Evolutionary conservation across 2,329 filamentous ascomycete genomes (phyloP), one percentile per base, ranked within the genome.

Genomic region (Nectriaceae sp.): DNA sequence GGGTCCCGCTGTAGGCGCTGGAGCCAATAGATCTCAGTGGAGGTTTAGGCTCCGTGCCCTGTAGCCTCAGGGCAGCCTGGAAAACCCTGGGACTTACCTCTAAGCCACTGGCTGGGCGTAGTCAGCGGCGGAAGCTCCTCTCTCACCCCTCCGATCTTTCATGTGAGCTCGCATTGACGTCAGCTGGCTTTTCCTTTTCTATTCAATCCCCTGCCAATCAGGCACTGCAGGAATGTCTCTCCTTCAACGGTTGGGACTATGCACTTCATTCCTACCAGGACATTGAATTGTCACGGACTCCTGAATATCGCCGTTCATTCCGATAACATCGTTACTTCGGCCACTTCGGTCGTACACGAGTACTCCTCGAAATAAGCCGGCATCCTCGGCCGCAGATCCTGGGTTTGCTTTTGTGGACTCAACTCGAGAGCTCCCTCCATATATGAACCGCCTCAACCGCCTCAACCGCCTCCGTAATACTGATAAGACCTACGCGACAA

Each of bases 171-270:
- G 15, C 42, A 49, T 62, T 61, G 56, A 62, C 59, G 57, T 59
- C 56, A 59, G 52, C 53, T 52, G 37, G 13, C 33, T 11, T 36
- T 36, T n/a, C 33, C 33, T 19, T 13, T 29, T 6, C 24, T 13
- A 6, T 6, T 29, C 24, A 13, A 13, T 36, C 8, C 33, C 55
- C 53, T 62, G 53, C 56, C 56, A 59, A 62, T 61, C 56, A 62
- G 59, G 57, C 31, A 61, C 57, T 5, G 16, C 42, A 36, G 24
- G 24, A 36, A 10, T 10, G 33, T n/a, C 33, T 36, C 10, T 8
- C 8, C 8, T 31, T 31, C 26, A 31, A 31, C 10, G 26, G 15
- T 10, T 31, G 10, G 8, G 26, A n/a, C n/a, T n/a, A n/a, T n/a
- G n/a, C n/a, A 15, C 26, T 31, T 31, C 26, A 31, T 31, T 31